Base-by-base conservation (phyloP, 2,329 filamentous ascomycete species). In the Hysterium pulicare region DNA sequence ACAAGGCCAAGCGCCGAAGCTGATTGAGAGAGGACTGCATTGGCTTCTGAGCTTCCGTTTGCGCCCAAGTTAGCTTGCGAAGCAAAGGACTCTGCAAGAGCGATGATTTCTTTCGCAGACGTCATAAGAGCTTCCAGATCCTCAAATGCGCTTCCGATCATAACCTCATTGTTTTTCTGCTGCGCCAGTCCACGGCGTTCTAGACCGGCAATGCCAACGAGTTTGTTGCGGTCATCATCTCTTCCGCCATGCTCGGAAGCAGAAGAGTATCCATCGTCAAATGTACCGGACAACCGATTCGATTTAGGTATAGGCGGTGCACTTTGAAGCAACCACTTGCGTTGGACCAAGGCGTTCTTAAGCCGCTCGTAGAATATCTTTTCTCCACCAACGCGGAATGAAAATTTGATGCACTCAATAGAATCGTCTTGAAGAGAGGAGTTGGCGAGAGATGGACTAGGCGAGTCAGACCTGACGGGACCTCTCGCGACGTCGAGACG, bases 71-170 rank as follows among this genome's bases (percentile, higher is more conserved):
- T 73, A 1, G 75, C 73, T 58, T 90, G 86, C 10, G 81, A 76
- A 2, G 89, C 83, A 54, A 97, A 91, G 13, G 83, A 83, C 66
- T 97, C 91, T 1, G 93, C 93, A 32, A 98, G 82, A 4, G 90
- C 89, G 38, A 97, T 85, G 37, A 98, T 89, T 62, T 98, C 89
- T 62, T 97, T 96, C 4, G 93, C 93, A 3, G 91, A 96, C 3
- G 90, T 89, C 91, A 97, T 98, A 28, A 98, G 75, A 3, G 93
- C 90, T 62, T 97, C 91, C 0, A 98, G 78, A 59, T 98, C 93
- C 62, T 96, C 91, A 58, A 98, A 98, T 0, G 93, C 90, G 51
- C 81, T 90, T 20, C 91, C 91, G 50, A 98, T 95, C 38, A 96
- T 84, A 8, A 89, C 71, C 66, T 96, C 90, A 55, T 96, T 97